Conservation (phyloP, 2,329 filamentous ascomycete genomes). For the Fusarium algeriense region DNA sequence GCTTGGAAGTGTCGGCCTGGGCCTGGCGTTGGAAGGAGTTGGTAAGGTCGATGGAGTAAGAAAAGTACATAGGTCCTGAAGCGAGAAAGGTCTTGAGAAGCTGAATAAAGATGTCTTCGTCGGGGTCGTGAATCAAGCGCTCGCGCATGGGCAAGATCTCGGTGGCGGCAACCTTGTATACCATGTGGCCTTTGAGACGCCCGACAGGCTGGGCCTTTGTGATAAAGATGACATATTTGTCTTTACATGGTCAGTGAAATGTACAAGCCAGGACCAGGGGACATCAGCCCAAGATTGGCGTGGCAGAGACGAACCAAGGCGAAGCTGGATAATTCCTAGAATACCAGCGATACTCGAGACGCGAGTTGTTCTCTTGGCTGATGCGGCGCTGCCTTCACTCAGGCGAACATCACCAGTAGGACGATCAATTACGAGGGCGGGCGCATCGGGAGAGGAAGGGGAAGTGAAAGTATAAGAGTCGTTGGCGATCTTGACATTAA, state of each 20-base stretch:
- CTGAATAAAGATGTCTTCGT: slow-evolving; percentile 91
- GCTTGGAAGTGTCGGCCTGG: slow-evolving; percentile 75
- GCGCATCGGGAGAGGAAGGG: slow-evolving; percentile 89
- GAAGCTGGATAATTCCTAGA: slow-evolving; percentile 90
- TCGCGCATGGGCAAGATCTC: slow-evolving; percentile 96
- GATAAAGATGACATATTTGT: slow-evolving; percentile 98
- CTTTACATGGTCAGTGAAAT: slow-evolving; percentile 53
- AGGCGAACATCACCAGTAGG: slow-evolving; percentile 92
- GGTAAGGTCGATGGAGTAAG: slow-evolving; percentile 95
- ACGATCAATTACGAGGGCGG: slow-evolving; percentile 88
- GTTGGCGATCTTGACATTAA: slow-evolving; percentile 93
- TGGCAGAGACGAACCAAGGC: slow-evolving; percentile 75
- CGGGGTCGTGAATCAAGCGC: slow-evolving; percentile 87
- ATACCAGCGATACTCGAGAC: slow-evolving; percentile 97
- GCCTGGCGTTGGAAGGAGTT: slow-evolving; percentile 97
- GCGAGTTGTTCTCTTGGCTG: slow-evolving; percentile 76
- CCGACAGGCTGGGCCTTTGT: slow-evolving; percentile 94
- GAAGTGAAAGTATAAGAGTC: slow-evolving; percentile 97
- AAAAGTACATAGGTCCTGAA: slow-evolving; percentile 94
- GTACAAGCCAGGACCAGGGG: slow-evolving; percentile 18
- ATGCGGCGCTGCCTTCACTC: slow-evolving; percentile 80
- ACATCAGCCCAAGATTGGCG: slow-evolving; percentile 21
- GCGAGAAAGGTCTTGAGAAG: slow-evolving; percentile 86
- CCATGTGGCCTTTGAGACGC: slow-evolving; percentile 92
- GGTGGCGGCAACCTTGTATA: slow-evolving; percentile 91